These are phyloP conservation scores for Xylariales sp. DNA, from an alignment of 2,329 filamentous ascomycete species.

Conservation along the genomic window DNA sequence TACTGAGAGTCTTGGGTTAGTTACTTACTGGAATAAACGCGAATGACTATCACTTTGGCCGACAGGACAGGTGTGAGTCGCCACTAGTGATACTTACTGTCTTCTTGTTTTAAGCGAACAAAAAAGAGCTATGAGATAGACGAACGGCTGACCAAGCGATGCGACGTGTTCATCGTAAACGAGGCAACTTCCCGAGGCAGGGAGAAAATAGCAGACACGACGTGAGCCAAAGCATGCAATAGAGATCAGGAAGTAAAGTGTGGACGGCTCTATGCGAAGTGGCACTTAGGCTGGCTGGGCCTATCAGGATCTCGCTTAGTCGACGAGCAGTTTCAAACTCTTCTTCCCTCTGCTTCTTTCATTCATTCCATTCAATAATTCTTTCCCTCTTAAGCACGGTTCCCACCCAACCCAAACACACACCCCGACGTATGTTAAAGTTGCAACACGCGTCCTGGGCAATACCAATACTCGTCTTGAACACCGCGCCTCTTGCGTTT, in stretches of 20 bases:
- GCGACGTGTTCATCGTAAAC: neutral
- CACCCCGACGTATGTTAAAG: neutral
- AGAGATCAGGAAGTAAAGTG: no score
- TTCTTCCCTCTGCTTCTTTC: constrained; percentile 5
- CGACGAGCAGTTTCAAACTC: constrained; percentile 8
- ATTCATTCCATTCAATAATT: neutral
- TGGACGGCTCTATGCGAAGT: neutral
- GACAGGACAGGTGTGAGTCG: no score
- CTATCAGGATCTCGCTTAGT: constrained; percentile 7
- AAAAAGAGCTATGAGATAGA: neutral
- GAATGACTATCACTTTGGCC: no score
- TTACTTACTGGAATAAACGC: no score
- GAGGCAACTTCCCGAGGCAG: no score
- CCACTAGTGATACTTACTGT: no score
- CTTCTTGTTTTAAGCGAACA: neutral
- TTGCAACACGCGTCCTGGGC: constrained; percentile 2
- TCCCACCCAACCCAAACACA: neutral
- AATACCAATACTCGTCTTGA: neutral
- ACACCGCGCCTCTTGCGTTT: neutral
- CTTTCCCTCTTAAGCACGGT: neutral
- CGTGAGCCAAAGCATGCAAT: no score
- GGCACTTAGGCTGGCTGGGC: constrained; percentile 4
- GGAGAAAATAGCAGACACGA: no score
- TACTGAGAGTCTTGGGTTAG: no score
- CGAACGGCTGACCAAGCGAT: neutral